These are phyloP conservation scores for Arctium lappa DNA, from an alignment of 129 eudicot genomes.

Conservation along the genomic window DNA sequence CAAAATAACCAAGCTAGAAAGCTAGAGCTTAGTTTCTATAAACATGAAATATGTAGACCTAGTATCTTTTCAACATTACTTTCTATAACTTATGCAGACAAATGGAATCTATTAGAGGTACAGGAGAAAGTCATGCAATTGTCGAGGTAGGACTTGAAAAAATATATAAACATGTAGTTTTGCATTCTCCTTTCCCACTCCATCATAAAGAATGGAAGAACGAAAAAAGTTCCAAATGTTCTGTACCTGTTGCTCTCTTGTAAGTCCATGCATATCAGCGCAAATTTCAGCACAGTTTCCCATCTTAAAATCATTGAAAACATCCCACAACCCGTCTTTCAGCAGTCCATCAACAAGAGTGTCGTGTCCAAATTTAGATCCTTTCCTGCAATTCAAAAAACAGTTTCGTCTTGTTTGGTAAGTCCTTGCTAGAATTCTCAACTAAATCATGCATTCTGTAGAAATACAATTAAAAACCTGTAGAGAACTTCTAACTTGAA, in stretches of 20 bases:
- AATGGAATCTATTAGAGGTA: not conserved
- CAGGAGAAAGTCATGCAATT: not conserved
- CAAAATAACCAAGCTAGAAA: not conserved
- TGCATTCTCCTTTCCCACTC: not conserved
- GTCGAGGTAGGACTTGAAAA: not conserved
- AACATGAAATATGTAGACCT: not conserved
- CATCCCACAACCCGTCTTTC: slow-evolving; percentile 95
- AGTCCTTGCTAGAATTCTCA: not conserved
- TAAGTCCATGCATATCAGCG: slow-evolving; percentile 57
- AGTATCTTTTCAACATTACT: not conserved
- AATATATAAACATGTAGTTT: not conserved
- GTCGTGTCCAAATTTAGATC: slow-evolving; percentile 90
- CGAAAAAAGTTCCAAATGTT: not conserved
- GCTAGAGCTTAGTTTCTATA: slow-evolving; percentile 4
- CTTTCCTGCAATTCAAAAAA: slow-evolving; percentile 52
- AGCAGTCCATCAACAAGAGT: slow-evolving; percentile 88
- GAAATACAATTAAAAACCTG: not conserved
- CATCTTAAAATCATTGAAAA: slow-evolving; percentile 77
- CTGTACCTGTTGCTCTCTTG: slow-evolving; percentile 85
- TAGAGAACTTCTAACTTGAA: not conserved
- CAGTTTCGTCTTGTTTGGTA: slow-evolving; percentile 10
- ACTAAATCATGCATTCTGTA: not conserved
- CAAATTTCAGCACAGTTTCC: slow-evolving; percentile 88
- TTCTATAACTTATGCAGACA: not conserved
- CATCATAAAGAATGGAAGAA: not conserved